Percentiles rank a stretch among this genome's conserved stretches.
These are phyloP conservation scores for Podila epigama DNA, from an alignment of 192 early-diverging fungal species.

Conservation along the genomic window DNA sequence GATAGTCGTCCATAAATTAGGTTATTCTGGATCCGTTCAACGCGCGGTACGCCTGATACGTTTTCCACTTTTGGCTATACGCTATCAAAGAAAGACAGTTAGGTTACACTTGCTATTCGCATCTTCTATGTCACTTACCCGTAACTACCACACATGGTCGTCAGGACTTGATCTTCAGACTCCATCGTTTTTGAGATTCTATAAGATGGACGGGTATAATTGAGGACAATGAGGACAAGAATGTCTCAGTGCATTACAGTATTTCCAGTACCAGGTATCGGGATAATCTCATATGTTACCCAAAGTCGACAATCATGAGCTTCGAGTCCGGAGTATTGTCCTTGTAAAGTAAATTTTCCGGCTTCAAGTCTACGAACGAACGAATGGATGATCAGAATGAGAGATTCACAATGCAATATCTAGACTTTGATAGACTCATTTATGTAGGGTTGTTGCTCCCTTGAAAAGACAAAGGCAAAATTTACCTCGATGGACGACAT, in stretches of 20 bases:
- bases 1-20: neutral
- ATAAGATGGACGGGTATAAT: neutral
- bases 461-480: neutral
- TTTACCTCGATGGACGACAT: slow-evolving; percentile 85
- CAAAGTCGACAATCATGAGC: slow-evolving; percentile 90
- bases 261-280: no score
- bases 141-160: slow-evolving; percentile 86
- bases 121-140: slow-evolving; percentile 66
- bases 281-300: slow-evolving; percentile 36
- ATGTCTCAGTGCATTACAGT: neutral
- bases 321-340: slow-evolving; percentile 65
- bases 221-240: neutral
- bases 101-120: no score
- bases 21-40: neutral
- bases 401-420: neutral
- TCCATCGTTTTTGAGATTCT: slow-evolving; percentile 73
- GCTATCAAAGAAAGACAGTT: neutral
- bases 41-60: no score
- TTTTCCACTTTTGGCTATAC: no score
- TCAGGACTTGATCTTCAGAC: slow-evolving; percentile 70
- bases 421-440: no score
- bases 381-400: neutral
- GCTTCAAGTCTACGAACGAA: slow-evolving; percentile 68
- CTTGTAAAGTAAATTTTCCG: slow-evolving; percentile 88
- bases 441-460: no score